Evolutionary conservation across 352 stramenopile species (phyloP).

Genomic region (Albugo candida): DNA sequence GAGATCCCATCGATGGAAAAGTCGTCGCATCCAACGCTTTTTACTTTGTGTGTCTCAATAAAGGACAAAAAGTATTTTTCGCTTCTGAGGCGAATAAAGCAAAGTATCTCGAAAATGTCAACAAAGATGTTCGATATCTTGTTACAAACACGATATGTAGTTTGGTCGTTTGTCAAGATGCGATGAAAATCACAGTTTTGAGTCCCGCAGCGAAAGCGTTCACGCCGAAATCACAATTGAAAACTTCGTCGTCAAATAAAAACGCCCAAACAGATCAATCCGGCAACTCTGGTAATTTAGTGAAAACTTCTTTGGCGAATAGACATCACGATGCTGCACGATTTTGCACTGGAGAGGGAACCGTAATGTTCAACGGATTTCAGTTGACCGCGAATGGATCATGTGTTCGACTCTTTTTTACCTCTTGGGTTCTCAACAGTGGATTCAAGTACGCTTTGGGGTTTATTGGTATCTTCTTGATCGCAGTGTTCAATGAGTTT

Average conservation of each 20-base stretch:
- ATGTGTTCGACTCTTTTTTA: slow-evolving; percentile 59
- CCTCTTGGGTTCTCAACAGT: slow-evolving; percentile 56
- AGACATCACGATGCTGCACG: too few species aligned
- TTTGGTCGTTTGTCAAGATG: slow-evolving; percentile 28
- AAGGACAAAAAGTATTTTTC: slow-evolving; percentile 77
- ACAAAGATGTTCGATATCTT: slow-evolving; percentile 21
- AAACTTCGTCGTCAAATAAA: slow-evolving; percentile 6
- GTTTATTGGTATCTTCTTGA: slow-evolving; percentile 40
- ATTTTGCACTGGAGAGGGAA: slow-evolving; percentile 45
- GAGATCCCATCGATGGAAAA: slow-evolving; percentile 40
- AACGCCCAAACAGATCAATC: slow-evolving; percentile 7
- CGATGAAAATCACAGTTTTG: slow-evolving; percentile 29
- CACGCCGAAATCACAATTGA: slow-evolving; percentile 13
- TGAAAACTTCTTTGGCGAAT: neutral
- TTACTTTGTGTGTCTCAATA: slow-evolving; percentile 45
- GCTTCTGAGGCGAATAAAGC: slow-evolving; percentile 41
- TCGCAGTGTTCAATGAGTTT: slow-evolving; percentile 46
- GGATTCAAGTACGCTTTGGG: slow-evolving; percentile 49
- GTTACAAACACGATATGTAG: slow-evolving; percentile 39
- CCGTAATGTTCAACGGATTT: slow-evolving; percentile 73
- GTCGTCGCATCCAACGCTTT: slow-evolving; percentile 32
- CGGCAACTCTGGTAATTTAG: slow-evolving; percentile 4
- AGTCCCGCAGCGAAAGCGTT: slow-evolving; percentile 26
- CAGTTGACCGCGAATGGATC: slow-evolving; percentile 47
- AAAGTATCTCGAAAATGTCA: slow-evolving; percentile 37